Evolutionary conservation across 106 monocot species (phyloP), one percentile per base, ranked within the genome.

Genomic region (Triglochin maritima): DNA sequence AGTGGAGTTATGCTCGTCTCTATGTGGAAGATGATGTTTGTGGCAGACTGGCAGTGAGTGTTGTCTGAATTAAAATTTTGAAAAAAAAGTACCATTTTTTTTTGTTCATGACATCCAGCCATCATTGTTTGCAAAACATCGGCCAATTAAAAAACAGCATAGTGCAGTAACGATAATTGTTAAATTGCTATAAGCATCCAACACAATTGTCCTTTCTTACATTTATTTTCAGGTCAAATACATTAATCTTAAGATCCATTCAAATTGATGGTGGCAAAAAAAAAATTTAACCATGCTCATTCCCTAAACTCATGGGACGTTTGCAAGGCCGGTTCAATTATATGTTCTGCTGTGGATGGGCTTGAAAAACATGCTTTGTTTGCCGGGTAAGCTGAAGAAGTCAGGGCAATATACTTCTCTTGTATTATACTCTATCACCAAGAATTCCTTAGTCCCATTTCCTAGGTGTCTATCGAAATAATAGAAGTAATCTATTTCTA

Each of bases 341-440:
- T 72, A 53, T 96, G 85, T 72, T 88, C 81, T 74, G 75, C 87
- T 56, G 78, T 96, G 7, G 78, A 85, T 80, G 76, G 72, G 69
- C 66, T 64, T 65, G 83, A 83, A 69, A 85, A 77, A 17, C 78
- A 80, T 86, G 90, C 81, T n/a, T 81, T 91, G 60, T 96, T 96
- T 82, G 90, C 90, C 67, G 96, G 90, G 96, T 96, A 68, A 44
- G 87, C 59, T 72, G 44, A 51, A 41, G 29, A 13, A 45, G 0
- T 0, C 9, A 43, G 9, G 9, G 5, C 5, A 12, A 9, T 12
- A 12, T 55, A 55, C 14, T 9, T 29, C 29, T 29, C 29, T 29
- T 29, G 29, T 29, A 0, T 29, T 29, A 29, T 29, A 29, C 29
- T 29, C 29, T 29, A 29, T n/a, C n/a, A n/a, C 29, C 29, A 29